Evolutionary conservation across 768 basidiomycete genomes (phyloP).

Genomic region (Suillus fuscotomentosus): DNA sequence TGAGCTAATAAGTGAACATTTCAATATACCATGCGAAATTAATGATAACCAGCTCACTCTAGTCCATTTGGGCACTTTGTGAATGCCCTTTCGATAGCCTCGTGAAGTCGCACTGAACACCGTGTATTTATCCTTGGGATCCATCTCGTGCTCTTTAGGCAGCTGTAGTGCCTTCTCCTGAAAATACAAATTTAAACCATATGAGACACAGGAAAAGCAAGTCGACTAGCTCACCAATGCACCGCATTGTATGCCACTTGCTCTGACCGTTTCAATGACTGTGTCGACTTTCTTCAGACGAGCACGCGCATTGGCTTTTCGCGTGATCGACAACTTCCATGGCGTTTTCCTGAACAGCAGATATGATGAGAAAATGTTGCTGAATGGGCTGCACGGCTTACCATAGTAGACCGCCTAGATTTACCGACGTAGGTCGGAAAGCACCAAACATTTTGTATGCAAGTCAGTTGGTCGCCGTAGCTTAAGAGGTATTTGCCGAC

Average conservation of each 20-base stretch:
- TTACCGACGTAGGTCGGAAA: slow-evolving; percentile 70
- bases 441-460: slow-evolving; percentile 72
- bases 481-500: slow-evolving; percentile 17
- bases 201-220: neutral
- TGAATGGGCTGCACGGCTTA: slow-evolving; percentile 31
- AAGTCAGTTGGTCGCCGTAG: neutral
- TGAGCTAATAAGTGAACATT: slow-evolving; percentile 50
- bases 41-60: slow-evolving; percentile 51
- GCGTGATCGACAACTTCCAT: slow-evolving; percentile 87
- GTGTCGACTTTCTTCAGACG: slow-evolving; percentile 91
- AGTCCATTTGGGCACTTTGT: slow-evolving; percentile 98
- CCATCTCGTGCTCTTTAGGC: slow-evolving; percentile 95
- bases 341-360: slow-evolving; percentile 79
- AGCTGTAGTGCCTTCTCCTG: slow-evolving; percentile 76
- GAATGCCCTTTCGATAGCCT: slow-evolving; percentile 92
- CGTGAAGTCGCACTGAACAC: slow-evolving; percentile 67
- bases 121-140: slow-evolving; percentile 91
- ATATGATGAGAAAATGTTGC: neutral
- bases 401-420: slow-evolving; percentile 84
- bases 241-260: slow-evolving; percentile 76
- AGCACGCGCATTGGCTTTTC: slow-evolving; percentile 88
- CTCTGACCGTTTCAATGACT: slow-evolving; percentile 85
- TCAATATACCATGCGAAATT: slow-evolving; percentile 5
- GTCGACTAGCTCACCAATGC: slow-evolving; percentile 59
- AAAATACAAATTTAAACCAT: neutral